Base-by-base conservation (phyloP, 2,329 filamentous ascomycete species). In the Fusarium pininemorale region DNA sequence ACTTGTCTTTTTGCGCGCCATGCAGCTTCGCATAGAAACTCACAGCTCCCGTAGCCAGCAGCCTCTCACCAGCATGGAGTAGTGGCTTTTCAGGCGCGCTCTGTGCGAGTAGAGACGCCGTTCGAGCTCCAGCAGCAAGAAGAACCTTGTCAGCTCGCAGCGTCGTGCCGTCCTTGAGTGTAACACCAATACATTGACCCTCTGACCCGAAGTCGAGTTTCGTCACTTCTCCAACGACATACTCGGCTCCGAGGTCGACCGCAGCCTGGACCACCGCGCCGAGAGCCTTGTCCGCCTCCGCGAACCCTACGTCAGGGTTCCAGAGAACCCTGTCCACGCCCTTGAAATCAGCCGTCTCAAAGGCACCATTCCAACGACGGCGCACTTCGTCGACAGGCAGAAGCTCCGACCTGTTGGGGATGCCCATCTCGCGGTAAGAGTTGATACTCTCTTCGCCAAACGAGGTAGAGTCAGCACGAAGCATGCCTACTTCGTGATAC, bases 281-380 rank as follows among this genome's bases (percentile, higher is more conserved):
- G 54, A 91, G 80, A 42, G 87, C 85, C 78, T 90, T 87, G 63
- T 88, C 88, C 18, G 89, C 89, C 57, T 88, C 87, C 24, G 85
- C 89, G 84, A 88, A 91, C 5, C 89, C 89, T 78, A 88, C 89
- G 38, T 84, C 87, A 68, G 86, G 87, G 81, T 91, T 91, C 73
- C 87, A 85, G 28, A 89, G 83, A 24, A 90, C 84, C 72, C 86
- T 86, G 69, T 87, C 87, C 51, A 90, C 84, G 13, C 84, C 87
- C 12, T 83, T 85, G 76, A 90, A 90, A 69, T 90, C 84, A 38
- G 89, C 86, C 50, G 89, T 86, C 32, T 87, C 84, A 74, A 91
- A 90, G 13, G 89, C 79, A 0, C 89, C 89, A 48, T 87, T 87
- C 79, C 88, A 90, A 63, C 89, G 79, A 75, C 83, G 82, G 51